These are phyloP conservation scores for Xylaria arbuscula DNA, from an alignment of 2,329 filamentous ascomycete genomes.

Conservation along the genomic window DNA sequence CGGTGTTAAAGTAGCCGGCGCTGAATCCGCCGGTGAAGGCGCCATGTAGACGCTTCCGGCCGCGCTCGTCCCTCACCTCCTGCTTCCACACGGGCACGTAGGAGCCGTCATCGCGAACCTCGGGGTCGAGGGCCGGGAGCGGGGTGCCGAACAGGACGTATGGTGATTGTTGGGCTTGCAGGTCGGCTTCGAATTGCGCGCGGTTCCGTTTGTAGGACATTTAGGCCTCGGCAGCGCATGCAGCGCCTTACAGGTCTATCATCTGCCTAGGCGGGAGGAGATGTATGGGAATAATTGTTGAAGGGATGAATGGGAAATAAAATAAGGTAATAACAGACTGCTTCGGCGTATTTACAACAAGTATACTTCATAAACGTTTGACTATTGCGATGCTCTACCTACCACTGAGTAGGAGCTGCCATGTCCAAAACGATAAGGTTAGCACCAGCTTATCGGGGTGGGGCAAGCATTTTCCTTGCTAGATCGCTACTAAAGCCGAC, in stretches of 20 bases:
- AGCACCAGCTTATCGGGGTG: conserved; percentile 27
- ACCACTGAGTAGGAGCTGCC: not conserved
- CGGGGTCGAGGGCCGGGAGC: conserved; percentile 79
- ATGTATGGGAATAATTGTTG: not conserved
- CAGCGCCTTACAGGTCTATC: conserved; percentile 27
- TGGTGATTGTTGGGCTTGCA: conserved; percentile 73
- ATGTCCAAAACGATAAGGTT: conserved; percentile 19
- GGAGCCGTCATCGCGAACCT: conserved; percentile 86
- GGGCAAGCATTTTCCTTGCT: not conserved
- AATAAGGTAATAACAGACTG: no score
- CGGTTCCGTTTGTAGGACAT: conserved; percentile 87
- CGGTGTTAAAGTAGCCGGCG: conserved; percentile 98
- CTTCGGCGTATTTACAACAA: not conserved
- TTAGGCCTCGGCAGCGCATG: conserved; percentile 37
- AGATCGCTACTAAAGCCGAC: conserved; percentile 23
- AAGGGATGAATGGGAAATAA: not conserved
- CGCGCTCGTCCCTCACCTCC: conserved; percentile 92
- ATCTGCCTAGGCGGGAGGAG: conserved; percentile 13
- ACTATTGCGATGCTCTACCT: not conserved
- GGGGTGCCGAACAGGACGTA: conserved; percentile 87
- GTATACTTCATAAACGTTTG: not conserved
- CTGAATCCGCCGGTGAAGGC: conserved; percentile 97
- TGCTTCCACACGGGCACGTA: conserved; percentile 98
- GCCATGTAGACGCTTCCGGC: conserved; percentile 89
- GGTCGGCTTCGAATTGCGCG: conserved; percentile 80